Percentiles rank a stretch among this genome's conserved stretches.
Conservation (phyloP, 202 grass and related monocot genomes). For the Tripidium arundinaceum region DNA sequence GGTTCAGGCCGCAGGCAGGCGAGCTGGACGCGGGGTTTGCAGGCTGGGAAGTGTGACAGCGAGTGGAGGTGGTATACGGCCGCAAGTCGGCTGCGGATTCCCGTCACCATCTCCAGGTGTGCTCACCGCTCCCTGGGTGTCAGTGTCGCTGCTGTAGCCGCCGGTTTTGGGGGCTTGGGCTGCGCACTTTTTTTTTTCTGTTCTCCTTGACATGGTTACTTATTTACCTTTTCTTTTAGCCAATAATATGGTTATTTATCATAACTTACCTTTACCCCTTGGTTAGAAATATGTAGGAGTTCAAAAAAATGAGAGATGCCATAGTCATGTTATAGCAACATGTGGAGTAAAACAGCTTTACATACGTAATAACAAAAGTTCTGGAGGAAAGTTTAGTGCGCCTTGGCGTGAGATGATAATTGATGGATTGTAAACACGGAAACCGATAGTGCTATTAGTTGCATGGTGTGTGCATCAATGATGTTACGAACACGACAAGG, state of each 20-base stretch:
- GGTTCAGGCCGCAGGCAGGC: not conserved
- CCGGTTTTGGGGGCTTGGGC: not conserved
- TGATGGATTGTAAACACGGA: not conserved
- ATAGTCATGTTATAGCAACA: no score
- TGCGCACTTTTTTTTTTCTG: not conserved
- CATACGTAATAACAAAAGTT: not conserved
- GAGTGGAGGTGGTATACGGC: not conserved
- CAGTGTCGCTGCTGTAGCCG: not conserved
- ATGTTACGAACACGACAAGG: not conserved
- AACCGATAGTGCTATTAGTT: not conserved
- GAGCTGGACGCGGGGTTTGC: constrained; percentile 7
- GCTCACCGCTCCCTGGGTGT: not conserved
- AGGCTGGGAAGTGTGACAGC: not conserved
- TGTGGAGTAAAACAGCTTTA: no score
- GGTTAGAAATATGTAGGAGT: not conserved
- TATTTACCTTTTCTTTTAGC: not conserved
- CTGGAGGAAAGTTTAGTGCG: no score
- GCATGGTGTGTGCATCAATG: not conserved
- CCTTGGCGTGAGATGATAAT: no score
- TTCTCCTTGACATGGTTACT: not conserved
- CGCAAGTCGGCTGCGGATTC: constrained; percentile 23
- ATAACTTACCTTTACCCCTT: not conserved
- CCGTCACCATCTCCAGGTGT: not conserved
- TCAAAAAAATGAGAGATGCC: not conserved
- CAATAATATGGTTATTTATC: not conserved